Percentiles rank a stretch among this genome's conserved stretches.
phyloP scores from a whole-genome alignment of 1,139 yeast species.

The Candida neerlandica region DNA sequence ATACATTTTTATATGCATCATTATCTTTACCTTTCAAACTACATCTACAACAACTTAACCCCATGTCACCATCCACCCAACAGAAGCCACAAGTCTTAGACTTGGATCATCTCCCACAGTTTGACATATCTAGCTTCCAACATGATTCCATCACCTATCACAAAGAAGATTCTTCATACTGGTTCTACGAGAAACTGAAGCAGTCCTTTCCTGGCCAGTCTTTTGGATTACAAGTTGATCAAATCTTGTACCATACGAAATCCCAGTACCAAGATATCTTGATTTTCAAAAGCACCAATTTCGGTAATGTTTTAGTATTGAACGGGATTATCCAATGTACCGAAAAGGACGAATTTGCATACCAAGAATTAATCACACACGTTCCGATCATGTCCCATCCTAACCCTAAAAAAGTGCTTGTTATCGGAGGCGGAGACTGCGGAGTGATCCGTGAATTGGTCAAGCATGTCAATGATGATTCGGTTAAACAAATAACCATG shows the following conservation, averaged over 20 bases:
- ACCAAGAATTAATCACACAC: slow-evolving; percentile 88
- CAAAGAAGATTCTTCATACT: slow-evolving; percentile 30
- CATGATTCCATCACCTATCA: slow-evolving; percentile 31
- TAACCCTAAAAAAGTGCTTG: slow-evolving; percentile 72
- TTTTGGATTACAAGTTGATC: slow-evolving; percentile 39
- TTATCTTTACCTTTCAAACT: not conserved
- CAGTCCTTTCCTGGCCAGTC: slow-evolving; percentile 49
- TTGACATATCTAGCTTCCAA: slow-evolving; percentile 21
- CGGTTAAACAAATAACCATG: slow-evolving; percentile 70
- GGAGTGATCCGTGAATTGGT: slow-evolving; percentile 86
- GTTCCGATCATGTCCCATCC: slow-evolving; percentile 77
- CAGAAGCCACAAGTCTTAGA: slow-evolving; percentile 2
- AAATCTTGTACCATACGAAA: slow-evolving; percentile 38
- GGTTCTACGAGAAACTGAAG: slow-evolving; percentile 45
- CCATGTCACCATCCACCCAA: slow-evolving; percentile 6
- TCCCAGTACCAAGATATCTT: slow-evolving; percentile 53
- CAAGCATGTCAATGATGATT: slow-evolving; percentile 58
- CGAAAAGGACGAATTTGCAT: slow-evolving; percentile 87
- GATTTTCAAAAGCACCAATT: slow-evolving; percentile 71
- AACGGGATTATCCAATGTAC: slow-evolving; percentile 90
- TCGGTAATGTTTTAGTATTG: slow-evolving; percentile 82
- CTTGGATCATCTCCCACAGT: slow-evolving; percentile 7
- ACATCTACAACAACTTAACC: not conserved
- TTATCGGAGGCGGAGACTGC: slow-evolving; percentile 94
- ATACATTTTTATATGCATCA: slow-evolving; percentile 7